Evolutionary conservation across 495 filamentous ascomycete species (phyloP), one percentile per base, ranked within the genome.

Genomic region (Penicillium coprophilum): DNA sequence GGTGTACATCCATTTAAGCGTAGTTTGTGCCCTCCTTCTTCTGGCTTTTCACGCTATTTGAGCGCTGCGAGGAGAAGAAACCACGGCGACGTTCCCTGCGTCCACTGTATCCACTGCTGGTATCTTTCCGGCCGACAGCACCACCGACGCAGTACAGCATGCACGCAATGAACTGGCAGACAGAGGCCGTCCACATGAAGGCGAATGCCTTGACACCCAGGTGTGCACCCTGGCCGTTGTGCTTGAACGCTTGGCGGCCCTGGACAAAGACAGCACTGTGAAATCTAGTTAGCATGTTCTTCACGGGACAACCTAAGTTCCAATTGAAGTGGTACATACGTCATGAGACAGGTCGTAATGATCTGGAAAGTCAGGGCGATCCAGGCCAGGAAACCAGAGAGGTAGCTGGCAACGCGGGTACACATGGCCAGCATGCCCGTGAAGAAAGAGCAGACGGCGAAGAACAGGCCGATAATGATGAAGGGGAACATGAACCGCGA

Each of bases 101-200:
- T 23, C 75, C 73, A 49, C 64, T 76, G 58, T 77, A 77, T 24
- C 75, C 75, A 28, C 50, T 23, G 19, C 20, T 54, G 2, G 13
- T 31, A 6, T 75, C 74, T 51, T 68, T 72, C 3, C 65, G 60
- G 21, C 73, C 70, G 31, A 72, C 65, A 1, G 69, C 55, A 19
- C 76, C 74, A 20, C 76, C 74, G 31, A 83, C 46, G 72, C 85
- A 92, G 76, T 92, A 89, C 17, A 91, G 67, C 24, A 91, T 47
- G 12, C 84, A 87, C 15, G 89, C 82, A 49, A 96, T 71, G 56
- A 92, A 73, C 46, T 90, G 79, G 45, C 83, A 85, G 1, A 79
- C 83, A 63, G 86, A 83, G 5, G 89, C 81, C 3, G 86, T 86
- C 92, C 92, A 96, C 73, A 87, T 90, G 74, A 96, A 96, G 27